Evolutionary conservation across 2,329 filamentous ascomycete genomes (phyloP), one percentile per base, ranked within the genome.

Genomic region (Coleophoma crateriformis): DNA sequence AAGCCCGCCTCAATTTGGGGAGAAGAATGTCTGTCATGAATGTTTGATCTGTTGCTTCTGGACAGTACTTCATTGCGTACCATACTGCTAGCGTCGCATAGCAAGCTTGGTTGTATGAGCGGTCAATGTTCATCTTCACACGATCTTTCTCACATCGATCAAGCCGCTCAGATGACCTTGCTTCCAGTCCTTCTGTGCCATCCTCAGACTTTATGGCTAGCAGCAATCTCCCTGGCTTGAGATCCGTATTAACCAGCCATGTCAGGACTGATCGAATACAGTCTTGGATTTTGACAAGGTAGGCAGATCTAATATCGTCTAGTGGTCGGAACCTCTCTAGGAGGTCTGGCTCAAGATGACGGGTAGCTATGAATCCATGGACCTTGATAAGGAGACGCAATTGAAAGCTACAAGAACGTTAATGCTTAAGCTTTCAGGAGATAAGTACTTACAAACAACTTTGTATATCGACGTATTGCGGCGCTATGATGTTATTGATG

Each of bases 41-140:
- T 14, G 46, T 38, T 2, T 50, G 27, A 17, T 48, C 37, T 5
- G 50, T 47, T 27, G 48, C 50, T 42, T 48, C 7, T 13, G 47
- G 46, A 39, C 53, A 57, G 42, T 57, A 46, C n/a, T 51, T 52
- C 47, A 54, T 51, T 15, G 50, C 48, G 47, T 53, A 57, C 55
- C 53, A 57, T 6, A 57, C 49, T 12, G 55, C 53, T 13, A 57
- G 46, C 4, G 50, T 51, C 15, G 48, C 50, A 49, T 51, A 57
- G 47, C 55, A 57, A n/a, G 53, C 55, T 32, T 55, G 51, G n/a
- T 54, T 51, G 39, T 56, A 53, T 8, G 52, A 52, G 13, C 49
- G 48, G 33, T 56, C 55, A n/a, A 48, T 40, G 20, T 45, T 41
- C 50, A 54, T 51, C 5, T 15, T 19, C 7, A 50, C 46, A 34